Percentiles rank a stretch among this genome's conserved stretches.
Evolutionary conservation across 2,329 filamentous ascomycete genomes (phyloP).

Genomic region (Tolypocladium ophioglossoides): DNA sequence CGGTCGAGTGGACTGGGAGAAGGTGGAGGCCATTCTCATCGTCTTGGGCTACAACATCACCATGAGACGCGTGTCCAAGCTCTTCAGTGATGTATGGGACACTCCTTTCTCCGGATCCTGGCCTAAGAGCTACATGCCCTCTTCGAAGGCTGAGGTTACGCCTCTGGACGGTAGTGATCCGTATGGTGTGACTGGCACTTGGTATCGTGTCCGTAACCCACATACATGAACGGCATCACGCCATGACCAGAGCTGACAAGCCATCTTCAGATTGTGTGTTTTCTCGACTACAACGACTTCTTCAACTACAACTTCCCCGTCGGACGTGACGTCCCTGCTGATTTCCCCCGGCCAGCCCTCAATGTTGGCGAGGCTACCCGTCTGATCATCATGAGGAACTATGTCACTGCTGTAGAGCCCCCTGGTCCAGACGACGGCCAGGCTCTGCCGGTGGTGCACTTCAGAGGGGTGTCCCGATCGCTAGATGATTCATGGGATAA

Average conservation of each 20-base stretch:
- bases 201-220: slow-evolving; percentile 47
- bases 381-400: slow-evolving; percentile 58
- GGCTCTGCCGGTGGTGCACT: slow-evolving; percentile 55
- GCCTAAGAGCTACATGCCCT: slow-evolving; percentile 35
- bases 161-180: slow-evolving; percentile 50
- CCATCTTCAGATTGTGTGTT: slow-evolving; percentile 31
- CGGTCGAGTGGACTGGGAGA: slow-evolving; percentile 65
- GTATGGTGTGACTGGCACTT: slow-evolving; percentile 60
- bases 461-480: slow-evolving; percentile 50
- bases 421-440: slow-evolving; percentile 48
- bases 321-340: slow-evolving; percentile 25
- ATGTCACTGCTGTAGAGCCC: slow-evolving; percentile 48
- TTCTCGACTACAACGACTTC: slow-evolving; percentile 61
- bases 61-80: slow-evolving; percentile 33
- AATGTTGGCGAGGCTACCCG: slow-evolving; percentile 56
- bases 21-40: slow-evolving; percentile 64
- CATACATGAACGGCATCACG: background rate
- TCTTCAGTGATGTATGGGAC: slow-evolving; percentile 43
- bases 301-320: slow-evolving; percentile 60
- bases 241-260: slow-evolving; percentile 7
- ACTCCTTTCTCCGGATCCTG: slow-evolving; percentile 46
- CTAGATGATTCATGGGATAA: slow-evolving; percentile 57
- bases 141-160: slow-evolving; percentile 21
- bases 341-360: slow-evolving; percentile 40
- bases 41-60: slow-evolving; percentile 54